A percentile compares a stretch with the other conserved stretches of the same genome.
These are phyloP conservation scores for Plectosphaerella sp. DNA, from an alignment of 2,329 filamentous ascomycete genomes.

Conservation along the genomic window DNA sequence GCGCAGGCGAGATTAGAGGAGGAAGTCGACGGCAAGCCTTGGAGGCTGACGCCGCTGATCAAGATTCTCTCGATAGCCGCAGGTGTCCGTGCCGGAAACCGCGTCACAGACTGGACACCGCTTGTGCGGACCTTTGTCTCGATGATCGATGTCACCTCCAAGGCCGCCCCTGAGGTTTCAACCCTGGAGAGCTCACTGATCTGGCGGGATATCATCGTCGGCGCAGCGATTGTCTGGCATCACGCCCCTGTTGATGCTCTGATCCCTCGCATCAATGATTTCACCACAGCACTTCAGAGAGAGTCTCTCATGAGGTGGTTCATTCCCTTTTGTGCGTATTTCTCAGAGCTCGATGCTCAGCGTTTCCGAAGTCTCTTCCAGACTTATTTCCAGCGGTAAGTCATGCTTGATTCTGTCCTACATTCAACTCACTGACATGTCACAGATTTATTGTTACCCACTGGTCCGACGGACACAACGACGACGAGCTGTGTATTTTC, in stretches of 20 bases:
- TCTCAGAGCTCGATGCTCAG: conserved; percentile 67
- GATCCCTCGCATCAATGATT: conserved; percentile 62
- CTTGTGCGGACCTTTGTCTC: conserved; percentile 54
- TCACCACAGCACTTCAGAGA: conserved; percentile 61
- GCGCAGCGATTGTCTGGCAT: conserved; percentile 64
- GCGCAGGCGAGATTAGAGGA: conserved; percentile 31
- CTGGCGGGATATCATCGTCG: conserved; percentile 57
- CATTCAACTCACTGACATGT: conserved; percentile 13
- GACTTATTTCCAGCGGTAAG: conserved; percentile 73
- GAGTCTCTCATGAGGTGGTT: conserved; percentile 69
- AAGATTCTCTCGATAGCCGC: conserved; percentile 63
- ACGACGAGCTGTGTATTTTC: conserved; percentile 65
- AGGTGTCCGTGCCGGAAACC: conserved; percentile 77
- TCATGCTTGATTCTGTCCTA: not conserved
- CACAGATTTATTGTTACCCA: conserved; percentile 67
- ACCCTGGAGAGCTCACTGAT: conserved; percentile 34
- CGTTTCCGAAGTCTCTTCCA: conserved; percentile 77
- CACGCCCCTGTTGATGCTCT: conserved; percentile 75
- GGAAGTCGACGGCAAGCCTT: conserved; percentile 26
- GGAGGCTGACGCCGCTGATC: conserved; percentile 43
- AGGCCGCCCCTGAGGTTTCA: conserved; percentile 27
- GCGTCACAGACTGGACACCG: conserved; percentile 67
- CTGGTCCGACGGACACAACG: conserved; percentile 63
- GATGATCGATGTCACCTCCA: conserved; percentile 45
- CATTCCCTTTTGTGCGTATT: conserved; percentile 78